Conservation (phyloP, 371 early-diverging fungal genomes). For the Circinella minor region DNA sequence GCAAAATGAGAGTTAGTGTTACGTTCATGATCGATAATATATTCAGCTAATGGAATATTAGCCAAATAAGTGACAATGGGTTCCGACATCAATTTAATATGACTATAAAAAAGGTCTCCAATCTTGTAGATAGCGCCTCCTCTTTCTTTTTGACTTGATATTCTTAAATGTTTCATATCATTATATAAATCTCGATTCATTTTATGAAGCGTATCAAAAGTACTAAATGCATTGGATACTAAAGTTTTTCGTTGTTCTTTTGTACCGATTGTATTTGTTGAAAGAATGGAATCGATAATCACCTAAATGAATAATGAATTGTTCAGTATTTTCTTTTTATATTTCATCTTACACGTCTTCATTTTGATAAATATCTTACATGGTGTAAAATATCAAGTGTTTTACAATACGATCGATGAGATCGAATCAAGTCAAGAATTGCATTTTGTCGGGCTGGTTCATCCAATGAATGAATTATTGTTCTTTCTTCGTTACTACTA, state of each 20-base stretch:
- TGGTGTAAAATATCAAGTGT: conserved; percentile 6
- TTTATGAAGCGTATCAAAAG: not conserved
- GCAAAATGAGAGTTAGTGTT: conserved; percentile 55
- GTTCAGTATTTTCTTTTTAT: not conserved
- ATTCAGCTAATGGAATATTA: conserved; percentile 74
- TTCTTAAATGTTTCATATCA: not conserved
- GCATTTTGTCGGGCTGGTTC: conserved; percentile 1
- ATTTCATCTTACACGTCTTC: too few species aligned
- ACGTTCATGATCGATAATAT: conserved; percentile 60
- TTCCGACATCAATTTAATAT: conserved; percentile 64
- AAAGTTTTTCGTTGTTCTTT: not conserved
- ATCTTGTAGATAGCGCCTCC: not conserved
- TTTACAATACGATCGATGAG: not conserved
- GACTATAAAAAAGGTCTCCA: conserved; percentile 14
- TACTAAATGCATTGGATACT: not conserved
- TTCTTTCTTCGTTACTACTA: not conserved
- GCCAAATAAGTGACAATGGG: conserved; percentile 80
- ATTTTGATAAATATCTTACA: conserved; percentile 29
- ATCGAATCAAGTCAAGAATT: not conserved
- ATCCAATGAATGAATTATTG: not conserved
- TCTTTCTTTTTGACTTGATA: not conserved
- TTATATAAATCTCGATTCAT: not conserved
- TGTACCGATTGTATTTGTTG: not conserved
- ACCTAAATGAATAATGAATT: conserved; percentile 50
- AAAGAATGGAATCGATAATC: conserved; percentile 79